Evolutionary conservation across 164 flowering plant species (phyloP).

Genomic region (Vitis riparia): DNA sequence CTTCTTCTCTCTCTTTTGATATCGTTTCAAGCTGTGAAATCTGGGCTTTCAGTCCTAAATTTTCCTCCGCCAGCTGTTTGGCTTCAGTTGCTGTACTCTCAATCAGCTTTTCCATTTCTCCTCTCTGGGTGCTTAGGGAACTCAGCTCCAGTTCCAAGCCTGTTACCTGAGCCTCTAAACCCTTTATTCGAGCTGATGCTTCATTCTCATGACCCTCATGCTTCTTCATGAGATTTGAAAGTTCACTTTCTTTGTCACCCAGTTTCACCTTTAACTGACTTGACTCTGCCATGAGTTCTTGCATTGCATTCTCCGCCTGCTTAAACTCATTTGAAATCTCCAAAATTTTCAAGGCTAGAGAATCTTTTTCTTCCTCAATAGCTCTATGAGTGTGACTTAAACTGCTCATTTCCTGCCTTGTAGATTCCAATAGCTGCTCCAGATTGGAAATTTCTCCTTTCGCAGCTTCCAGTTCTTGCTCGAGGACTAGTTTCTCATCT

Average conservation of each 20-base stretch:
- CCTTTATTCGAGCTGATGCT: conserved; percentile 23
- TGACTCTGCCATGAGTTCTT: conserved; percentile 36
- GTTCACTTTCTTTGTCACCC: conserved; percentile 33
- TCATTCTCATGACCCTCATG: conserved; percentile 42
- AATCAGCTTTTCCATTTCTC: conserved; percentile 34
- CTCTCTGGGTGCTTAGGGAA: conserved; percentile 23
- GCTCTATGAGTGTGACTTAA: conserved; percentile 27
- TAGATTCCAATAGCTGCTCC: conserved; percentile 34
- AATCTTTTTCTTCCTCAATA: conserved; percentile 42
- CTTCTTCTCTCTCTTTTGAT: conserved; percentile 31
- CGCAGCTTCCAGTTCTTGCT: conserved; percentile 38
- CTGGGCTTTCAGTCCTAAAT: conserved; percentile 21
- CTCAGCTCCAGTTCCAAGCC: conserved; percentile 36
- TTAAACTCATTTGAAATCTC: conserved; percentile 40
- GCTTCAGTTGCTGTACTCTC: conserved; percentile 30
- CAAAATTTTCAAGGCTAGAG: conserved; percentile 33
- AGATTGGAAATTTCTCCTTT: conserved; percentile 22
- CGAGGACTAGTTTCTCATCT: conserved; percentile 37
- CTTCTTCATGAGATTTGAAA: conserved; percentile 32
- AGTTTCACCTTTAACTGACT: conserved; percentile 35
- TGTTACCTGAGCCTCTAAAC: conserved; percentile 25
- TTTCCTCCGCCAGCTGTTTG: conserved; percentile 32
- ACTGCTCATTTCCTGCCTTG: conserved; percentile 36
- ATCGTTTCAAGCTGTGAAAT: conserved; percentile 30
- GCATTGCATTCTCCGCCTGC: conserved; percentile 28